Percentiles rank a stretch among this genome's conserved stretches.
Evolutionary conservation across 768 basidiomycete genomes (phyloP).

Genomic region (Mycena vulgaris): DNA sequence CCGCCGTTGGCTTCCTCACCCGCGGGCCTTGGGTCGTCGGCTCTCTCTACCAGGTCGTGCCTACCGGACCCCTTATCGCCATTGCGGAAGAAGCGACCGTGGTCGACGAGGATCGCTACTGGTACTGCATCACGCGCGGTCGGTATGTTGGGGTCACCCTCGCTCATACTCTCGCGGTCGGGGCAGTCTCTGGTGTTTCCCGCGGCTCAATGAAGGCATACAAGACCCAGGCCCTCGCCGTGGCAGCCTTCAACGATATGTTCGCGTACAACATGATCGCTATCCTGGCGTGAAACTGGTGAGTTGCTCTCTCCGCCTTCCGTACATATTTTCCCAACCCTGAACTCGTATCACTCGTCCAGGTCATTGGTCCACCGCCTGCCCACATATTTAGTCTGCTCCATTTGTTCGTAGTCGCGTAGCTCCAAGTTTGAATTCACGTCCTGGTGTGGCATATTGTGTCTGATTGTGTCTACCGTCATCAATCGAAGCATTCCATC

Average conservation of each 20-base stretch:
- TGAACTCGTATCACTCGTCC: too few relatives aligned
- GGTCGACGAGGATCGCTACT: not conserved
- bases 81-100: not conserved
- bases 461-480: too few relatives aligned
- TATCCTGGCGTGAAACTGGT: not conserved
- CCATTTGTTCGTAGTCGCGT: too few relatives aligned
- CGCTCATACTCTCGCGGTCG: not conserved
- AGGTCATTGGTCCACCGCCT: too few relatives aligned
- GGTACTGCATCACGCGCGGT: conserved; percentile 21
- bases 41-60: conserved; percentile 1
- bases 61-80: not conserved
- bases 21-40: conserved; percentile 5
- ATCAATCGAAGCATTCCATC: too few relatives aligned
- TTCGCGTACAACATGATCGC: not conserved
- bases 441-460: too few relatives aligned
- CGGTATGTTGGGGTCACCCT: not conserved
- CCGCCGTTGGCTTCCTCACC: not conserved
- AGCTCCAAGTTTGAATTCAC: too few relatives aligned
- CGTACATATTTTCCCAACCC: too few relatives aligned
- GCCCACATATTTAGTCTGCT: too few relatives aligned
- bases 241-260: conserved; percentile 6
- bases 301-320: too few relatives aligned
- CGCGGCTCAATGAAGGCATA: not conserved
- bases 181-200: not conserved
- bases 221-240: conserved; percentile 11